Evolutionary conservation across 1,139 yeast genomes (phyloP).

Genomic region (Eremothecium coryli): DNA sequence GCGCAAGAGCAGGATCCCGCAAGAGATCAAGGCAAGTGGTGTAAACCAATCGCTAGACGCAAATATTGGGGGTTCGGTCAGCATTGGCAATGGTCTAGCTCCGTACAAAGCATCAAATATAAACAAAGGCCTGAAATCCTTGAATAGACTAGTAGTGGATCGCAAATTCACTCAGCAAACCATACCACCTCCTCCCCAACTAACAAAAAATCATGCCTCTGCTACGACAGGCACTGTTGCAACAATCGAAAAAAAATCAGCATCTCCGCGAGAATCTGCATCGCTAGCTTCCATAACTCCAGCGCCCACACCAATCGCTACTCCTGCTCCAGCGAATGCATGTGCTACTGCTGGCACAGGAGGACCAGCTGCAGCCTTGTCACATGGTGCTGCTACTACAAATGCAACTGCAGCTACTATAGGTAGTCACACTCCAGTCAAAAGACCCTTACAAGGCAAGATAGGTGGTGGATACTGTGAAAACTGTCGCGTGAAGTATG

Average conservation of each 20-base stretch:
- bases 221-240: neutral
- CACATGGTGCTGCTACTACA: slow-evolving; percentile 1
- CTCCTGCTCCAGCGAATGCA: slow-evolving; percentile 3
- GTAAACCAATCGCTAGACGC: slow-evolving; percentile 30
- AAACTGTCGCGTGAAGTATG: slow-evolving; percentile 83
- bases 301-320: slow-evolving; percentile 6
- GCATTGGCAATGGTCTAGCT: slow-evolving; percentile 30
- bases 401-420: slow-evolving; percentile 7
- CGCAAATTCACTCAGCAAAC: slow-evolving; percentile 16
- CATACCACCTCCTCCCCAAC: slow-evolving; percentile 3
- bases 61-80: slow-evolving; percentile 17
- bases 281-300: slow-evolving; percentile 3
- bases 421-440: slow-evolving; percentile 6
- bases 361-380: neutral
- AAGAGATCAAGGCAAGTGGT: slow-evolving; percentile 32
- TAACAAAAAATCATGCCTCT: neutral
- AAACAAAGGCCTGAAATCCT: slow-evolving; percentile 25
- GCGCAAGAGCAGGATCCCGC: slow-evolving; percentile 21
- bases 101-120: slow-evolving; percentile 30
- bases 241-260: slow-evolving; percentile 1
- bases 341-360: slow-evolving; percentile 3
- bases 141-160: slow-evolving; percentile 29
- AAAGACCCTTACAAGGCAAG: slow-evolving; percentile 18
- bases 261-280: slow-evolving; percentile 6
- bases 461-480: slow-evolving; percentile 69